A percentile compares a stretch with the other conserved stretches of the same genome.
Conservation (phyloP, 2,329 filamentous ascomycete genomes). For the Fusarium sacchari region DNA sequence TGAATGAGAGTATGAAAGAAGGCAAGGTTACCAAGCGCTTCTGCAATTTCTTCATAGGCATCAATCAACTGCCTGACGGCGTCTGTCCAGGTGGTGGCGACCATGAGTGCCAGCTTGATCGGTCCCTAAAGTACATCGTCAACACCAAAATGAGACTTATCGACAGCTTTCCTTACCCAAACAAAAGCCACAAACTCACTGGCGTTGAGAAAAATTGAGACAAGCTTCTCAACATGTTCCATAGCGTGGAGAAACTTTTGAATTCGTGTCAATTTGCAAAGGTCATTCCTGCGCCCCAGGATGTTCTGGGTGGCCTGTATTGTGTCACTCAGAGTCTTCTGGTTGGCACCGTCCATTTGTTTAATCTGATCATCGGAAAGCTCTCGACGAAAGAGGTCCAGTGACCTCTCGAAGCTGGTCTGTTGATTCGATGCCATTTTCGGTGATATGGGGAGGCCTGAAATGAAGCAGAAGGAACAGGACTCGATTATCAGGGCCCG, state of each 20-base stretch:
- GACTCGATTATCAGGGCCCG: too few relatives aligned
- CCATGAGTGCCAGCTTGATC: constrained; percentile 1
- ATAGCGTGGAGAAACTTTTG: neutral
- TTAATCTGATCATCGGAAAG: neutral
- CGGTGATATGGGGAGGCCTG: too few relatives aligned
- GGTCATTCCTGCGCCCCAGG: neutral
- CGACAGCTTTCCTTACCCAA: neutral
- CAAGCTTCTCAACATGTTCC: neutral
- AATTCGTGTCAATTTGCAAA: neutral
- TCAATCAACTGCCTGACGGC: neutral
- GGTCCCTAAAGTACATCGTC: neutral
- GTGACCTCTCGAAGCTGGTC: neutral
- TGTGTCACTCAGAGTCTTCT: rapidly evolving
- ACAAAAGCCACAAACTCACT: neutral
- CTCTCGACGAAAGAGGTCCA: neutral
- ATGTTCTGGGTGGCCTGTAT: neutral
- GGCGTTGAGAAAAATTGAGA: neutral
- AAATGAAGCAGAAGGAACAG: too few relatives aligned
- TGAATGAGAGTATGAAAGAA: neutral
- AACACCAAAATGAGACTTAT: rapidly evolving
- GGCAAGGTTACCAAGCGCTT: rapidly evolving
- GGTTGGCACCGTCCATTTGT: rapidly evolving
- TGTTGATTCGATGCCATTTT: neutral
- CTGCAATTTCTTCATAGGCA: neutral
- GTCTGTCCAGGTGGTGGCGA: neutral